Evolutionary conservation across 208 protist genomes (phyloP).

Genomic region (Angomonas ambiguus): DNA sequence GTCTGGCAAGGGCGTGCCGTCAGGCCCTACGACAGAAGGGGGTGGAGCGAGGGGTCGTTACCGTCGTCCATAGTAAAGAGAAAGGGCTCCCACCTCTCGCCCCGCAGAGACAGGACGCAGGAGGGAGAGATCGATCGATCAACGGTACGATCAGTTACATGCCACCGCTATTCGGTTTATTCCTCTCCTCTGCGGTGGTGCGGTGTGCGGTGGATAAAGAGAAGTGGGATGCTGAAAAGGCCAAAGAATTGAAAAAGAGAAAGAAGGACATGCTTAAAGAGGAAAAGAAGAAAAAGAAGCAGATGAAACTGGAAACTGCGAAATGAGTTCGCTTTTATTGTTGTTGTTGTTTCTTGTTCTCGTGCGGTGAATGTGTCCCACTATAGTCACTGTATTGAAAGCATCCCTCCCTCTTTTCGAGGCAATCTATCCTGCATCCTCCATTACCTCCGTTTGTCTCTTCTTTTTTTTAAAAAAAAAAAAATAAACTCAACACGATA

Average conservation of each 20-base stretch:
- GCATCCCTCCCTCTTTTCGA: too few relatives aligned
- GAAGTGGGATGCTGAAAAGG: slow-evolving; percentile 37
- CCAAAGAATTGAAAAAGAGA: slow-evolving; percentile 23
- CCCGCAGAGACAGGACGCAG: slow-evolving; percentile 73
- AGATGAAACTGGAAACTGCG: neutral
- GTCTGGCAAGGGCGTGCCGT: slow-evolving; percentile 62
- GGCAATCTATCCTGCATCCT: too few relatives aligned
- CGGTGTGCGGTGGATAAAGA: slow-evolving; percentile 54
- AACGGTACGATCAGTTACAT: slow-evolving; percentile 92
- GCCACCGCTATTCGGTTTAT: slow-evolving; percentile 80
- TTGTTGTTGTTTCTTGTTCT: neutral
- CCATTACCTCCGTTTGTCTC: too few relatives aligned
- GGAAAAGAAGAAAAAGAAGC: slow-evolving; percentile 16
- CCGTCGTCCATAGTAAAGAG: slow-evolving; percentile 68
- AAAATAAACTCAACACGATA: too few relatives aligned
- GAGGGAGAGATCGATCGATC: slow-evolving; percentile 67
- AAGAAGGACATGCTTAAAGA: slow-evolving; percentile 25
- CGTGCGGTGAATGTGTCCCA: too few relatives aligned
- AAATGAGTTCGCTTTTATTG: neutral
- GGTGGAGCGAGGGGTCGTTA: slow-evolving; percentile 48
- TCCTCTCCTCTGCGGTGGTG: slow-evolving; percentile 71
- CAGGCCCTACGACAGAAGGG: slow-evolving; percentile 55
- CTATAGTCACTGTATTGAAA: too few relatives aligned
- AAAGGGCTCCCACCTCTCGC: slow-evolving; percentile 47
- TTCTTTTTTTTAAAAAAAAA: too few relatives aligned